phyloP scores from a whole-genome alignment of 257 asterid species.

The Forsythia suspensa region DNA sequence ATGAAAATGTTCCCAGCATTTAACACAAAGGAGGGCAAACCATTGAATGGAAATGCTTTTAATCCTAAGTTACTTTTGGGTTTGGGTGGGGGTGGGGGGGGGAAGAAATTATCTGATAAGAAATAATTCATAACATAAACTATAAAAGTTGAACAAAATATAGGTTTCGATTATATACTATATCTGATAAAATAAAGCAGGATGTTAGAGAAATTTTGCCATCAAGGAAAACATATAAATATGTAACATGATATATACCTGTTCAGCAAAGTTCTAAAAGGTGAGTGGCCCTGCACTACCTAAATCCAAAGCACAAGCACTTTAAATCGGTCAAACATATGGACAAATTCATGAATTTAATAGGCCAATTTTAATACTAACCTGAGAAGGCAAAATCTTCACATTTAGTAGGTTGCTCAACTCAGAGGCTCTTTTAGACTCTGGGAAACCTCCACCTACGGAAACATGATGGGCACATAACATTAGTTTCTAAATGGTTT shows the following conservation, averaged over 20 bases:
- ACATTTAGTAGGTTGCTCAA: conserved; percentile 56
- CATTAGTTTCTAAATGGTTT: neutral
- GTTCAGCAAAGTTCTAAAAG: conserved; percentile 52
- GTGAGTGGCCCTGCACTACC: conserved; percentile 69
- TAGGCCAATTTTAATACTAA: conserved; percentile 13
- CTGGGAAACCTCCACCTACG: conserved; percentile 69
- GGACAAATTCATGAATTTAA: conserved; percentile 1
- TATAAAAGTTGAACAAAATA: neutral
- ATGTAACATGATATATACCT: conserved; percentile 33
- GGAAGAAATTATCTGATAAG: neutral
- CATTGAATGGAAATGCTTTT: neutral
- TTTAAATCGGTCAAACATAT: conserved; percentile 13
- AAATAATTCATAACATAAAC: neutral
- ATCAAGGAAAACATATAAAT: neutral
- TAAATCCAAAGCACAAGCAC: conserved; percentile 31
- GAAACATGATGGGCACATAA: neutral
- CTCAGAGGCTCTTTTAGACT: conserved; percentile 58
- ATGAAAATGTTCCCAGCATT: neutral
- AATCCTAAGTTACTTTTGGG: neutral
- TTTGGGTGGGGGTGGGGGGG: neutral
- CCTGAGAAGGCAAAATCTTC: conserved; percentile 60
- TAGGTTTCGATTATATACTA: neutral
- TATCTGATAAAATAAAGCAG: neutral
- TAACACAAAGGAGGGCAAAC: neutral
- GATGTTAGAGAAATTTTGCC: neutral